Evolutionary conservation across 495 filamentous ascomycete species (phyloP).

Genomic region (Schizothecium vesticola): DNA sequence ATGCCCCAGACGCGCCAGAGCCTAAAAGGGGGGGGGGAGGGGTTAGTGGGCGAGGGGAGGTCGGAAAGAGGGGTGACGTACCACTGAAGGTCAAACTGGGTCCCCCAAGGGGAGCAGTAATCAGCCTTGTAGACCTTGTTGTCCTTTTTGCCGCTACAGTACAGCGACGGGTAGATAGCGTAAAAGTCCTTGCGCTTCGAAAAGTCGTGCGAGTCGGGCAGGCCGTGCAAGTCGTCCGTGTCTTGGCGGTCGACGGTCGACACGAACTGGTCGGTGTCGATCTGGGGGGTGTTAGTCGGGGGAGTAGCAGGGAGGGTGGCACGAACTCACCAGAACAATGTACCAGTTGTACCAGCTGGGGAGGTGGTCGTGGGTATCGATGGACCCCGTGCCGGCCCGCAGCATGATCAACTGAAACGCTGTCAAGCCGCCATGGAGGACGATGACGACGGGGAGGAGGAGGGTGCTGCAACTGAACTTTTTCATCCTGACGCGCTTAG

Average conservation of each 20-base stretch:
- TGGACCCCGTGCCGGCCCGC: not conserved
- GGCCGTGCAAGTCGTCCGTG: not conserved
- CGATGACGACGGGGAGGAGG: not conserved
- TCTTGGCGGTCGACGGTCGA: not conserved
- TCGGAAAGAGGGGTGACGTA: not conserved
- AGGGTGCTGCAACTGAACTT: constrained; percentile 4
- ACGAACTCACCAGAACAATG: not conserved
- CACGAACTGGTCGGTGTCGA: constrained; percentile 6
- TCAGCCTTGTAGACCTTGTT: constrained; percentile 1
- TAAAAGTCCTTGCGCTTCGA: constrained; percentile 10
- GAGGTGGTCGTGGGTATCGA: constrained; percentile 3
- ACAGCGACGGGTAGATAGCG: constrained; percentile 9
- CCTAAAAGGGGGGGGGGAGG: not conserved
- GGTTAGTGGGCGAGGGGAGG: not conserved
- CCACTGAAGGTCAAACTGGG: constrained; percentile 11
- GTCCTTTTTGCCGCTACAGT: constrained; percentile 10
- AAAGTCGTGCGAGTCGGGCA: constrained; percentile 8
- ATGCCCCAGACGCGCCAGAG: constrained; percentile 8
- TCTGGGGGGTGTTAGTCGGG: not conserved
- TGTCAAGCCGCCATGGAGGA: not conserved
- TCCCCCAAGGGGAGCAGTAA: constrained; percentile 11
- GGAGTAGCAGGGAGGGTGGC: not conserved
- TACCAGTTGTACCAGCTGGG: not conserved
- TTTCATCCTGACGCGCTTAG: not conserved
- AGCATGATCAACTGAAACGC: not conserved